These are phyloP conservation scores for Trichoderma atroviride DNA, from an alignment of 2,329 filamentous ascomycete genomes.

Conservation along the genomic window DNA sequence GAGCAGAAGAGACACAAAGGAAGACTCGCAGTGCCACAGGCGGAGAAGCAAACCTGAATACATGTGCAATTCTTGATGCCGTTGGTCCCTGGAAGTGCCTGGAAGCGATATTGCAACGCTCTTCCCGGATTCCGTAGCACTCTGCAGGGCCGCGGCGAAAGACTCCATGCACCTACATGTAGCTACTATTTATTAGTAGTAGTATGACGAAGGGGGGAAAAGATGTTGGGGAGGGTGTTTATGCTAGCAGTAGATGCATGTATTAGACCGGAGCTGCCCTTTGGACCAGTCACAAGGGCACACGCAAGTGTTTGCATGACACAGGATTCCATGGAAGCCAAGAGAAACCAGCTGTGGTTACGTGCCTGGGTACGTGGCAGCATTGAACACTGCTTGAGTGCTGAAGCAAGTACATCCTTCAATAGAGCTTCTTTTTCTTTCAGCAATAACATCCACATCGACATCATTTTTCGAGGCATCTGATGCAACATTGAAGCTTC, in stretches of 20 bases:
- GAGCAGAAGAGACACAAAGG: background rate
- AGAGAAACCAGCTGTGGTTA: background rate
- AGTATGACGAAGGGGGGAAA: constrained; percentile 7
- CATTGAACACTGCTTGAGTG: background rate
- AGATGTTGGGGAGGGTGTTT: constrained; percentile 2
- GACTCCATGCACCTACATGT: background rate
- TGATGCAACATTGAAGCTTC: background rate
- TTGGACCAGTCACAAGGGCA: constrained; percentile 23
- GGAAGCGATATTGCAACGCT: background rate
- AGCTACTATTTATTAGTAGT: too few species aligned
- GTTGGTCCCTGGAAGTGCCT: constrained; percentile 9
- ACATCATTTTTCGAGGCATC: background rate
- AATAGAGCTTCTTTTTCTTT: background rate
- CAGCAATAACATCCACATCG: background rate
- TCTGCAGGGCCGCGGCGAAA: constrained; percentile 23
- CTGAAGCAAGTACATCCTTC: background rate
- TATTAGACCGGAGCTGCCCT: background rate
- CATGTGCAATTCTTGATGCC: background rate
- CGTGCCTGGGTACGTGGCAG: background rate
- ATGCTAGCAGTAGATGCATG: background rate
- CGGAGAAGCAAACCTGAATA: background rate
- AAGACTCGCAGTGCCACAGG: constrained; percentile 4
- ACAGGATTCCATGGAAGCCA: constrained; percentile 14
- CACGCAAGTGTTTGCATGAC: constrained; percentile 7
- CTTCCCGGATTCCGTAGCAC: background rate